Base-by-base conservation (phyloP, 2,329 filamentous ascomycete species). In the Magnaporthales sp. region DNA sequence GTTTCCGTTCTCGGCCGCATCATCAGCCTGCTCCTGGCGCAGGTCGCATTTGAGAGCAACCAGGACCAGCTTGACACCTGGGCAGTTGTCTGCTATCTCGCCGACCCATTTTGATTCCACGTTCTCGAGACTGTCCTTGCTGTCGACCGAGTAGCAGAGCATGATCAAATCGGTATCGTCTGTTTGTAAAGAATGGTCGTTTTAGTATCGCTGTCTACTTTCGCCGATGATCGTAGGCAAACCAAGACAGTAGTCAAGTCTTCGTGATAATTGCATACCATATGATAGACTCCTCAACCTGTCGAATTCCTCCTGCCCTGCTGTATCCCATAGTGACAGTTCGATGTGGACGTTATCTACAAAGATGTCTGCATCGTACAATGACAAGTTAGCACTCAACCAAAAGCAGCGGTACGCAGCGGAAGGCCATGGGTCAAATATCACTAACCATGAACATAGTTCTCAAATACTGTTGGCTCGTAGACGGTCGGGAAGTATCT, bases 271-370 rank as follows among this genome's bases (percentile, higher is more conserved):
- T 13, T 4, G n/a, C 71, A 64, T 76, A 84, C 93, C 95, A 79
- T 99, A 99, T 64, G 93, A 97, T 66, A 99, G 87, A 70, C 93
- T 96, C 74, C 95, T 91, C 78, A 99, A 81, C 66, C 95, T 89
- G 80, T 99, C 95, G 81, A 98, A 99, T 86, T 99, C 95, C 83
- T 99, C 95, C 80, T 99, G 95, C 29, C 95, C 95, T 54, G 95
- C 95, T 0, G 95, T 99, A 78, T 99, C 95, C 95, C 95, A 99
- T 68, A 99, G 85, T 68, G 94, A 97, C 67, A 99, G 85, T 79
- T 99, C 95, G 77, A 99, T 96, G 80, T 98, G 94, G 65, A 93
- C 91, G 75, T 90, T 93, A 77, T 99, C 95, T 77, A 99, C 95
- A 78, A 97, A 99, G 78, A 99, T 97, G 77, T 99, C 94, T 95